Percentiles rank a stretch among this genome's conserved stretches.
phyloP scores from a whole-genome alignment of 257 asterid species.

The Nicotiana otophora region DNA sequence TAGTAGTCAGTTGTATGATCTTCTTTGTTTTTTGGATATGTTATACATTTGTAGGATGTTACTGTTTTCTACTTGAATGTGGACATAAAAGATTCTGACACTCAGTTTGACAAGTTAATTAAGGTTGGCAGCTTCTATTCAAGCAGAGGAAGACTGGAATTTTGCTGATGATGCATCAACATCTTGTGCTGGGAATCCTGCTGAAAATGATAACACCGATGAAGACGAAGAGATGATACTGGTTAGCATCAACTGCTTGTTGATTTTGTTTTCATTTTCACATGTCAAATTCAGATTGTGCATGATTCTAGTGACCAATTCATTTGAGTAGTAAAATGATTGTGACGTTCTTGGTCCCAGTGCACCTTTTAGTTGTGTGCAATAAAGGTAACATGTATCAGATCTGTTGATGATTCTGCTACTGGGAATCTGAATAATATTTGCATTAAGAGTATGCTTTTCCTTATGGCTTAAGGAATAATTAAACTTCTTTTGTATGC shows the following conservation, averaged over 20 bases:
- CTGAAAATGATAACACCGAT: conserved; percentile 39
- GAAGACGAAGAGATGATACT: conserved; percentile 93
- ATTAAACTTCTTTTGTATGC: neutral
- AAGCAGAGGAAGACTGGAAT: conserved; percentile 71
- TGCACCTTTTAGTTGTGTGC: neutral
- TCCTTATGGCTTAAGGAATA: neutral
- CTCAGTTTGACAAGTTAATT: conserved; percentile 36
- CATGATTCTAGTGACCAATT: neutral
- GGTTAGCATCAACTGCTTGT: conserved; percentile 30
- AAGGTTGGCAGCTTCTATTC: conserved; percentile 98
- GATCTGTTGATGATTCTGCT: neutral
- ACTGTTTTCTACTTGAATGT: neutral
- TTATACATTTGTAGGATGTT: neutral
- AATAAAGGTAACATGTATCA: neutral
- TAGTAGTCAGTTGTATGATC: neutral
- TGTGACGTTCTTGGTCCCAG: neutral
- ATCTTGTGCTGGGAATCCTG: conserved; percentile 39
- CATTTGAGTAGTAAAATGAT: neutral
- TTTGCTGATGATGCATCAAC: conserved; percentile 53
- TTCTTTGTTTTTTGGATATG: neutral
- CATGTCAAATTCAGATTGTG: neutral
- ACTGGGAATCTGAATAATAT: neutral
- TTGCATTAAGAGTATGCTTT: neutral
- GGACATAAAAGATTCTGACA: conserved; percentile 24
- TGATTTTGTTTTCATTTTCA: neutral